Conservation (phyloP, 257 asterid species). For the Fraxinus quadrangulata region DNA sequence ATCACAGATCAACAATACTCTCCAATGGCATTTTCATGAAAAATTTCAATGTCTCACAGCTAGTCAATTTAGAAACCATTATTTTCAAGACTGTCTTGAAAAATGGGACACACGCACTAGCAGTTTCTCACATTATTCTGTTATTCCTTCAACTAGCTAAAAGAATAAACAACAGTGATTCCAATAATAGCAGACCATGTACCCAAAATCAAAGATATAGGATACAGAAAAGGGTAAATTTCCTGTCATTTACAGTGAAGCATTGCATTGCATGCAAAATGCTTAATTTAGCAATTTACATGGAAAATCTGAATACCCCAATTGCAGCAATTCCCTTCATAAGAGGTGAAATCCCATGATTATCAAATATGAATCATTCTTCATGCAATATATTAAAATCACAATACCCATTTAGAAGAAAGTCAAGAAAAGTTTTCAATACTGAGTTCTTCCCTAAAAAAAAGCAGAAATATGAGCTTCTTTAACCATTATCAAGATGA, state of each 20-base stretch:
- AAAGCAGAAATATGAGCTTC: neutral
- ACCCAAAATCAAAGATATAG: no score
- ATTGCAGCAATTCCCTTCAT: neutral
- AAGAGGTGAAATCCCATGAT: neutral
- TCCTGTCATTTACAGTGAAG: neutral
- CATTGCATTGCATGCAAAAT: neutral
- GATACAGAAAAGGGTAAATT: neutral
- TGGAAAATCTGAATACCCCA: neutral
- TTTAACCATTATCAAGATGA: neutral
- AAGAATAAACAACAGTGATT: neutral
- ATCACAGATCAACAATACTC: neutral
- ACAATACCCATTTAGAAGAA: no score
- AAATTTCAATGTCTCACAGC: neutral
- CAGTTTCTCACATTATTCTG: neutral
- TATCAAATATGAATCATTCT: neutral
- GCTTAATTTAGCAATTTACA: neutral
- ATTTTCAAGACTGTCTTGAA: neutral
- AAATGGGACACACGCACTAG: neutral
- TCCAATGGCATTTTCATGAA: neutral
- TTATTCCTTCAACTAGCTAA: neutral
- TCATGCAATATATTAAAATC: no score
- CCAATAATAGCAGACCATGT: no score
- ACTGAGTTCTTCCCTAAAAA: no score
- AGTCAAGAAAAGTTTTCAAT: no score
- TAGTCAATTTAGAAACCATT: neutral